Conservation (phyloP, 2,329 filamentous ascomycete species). For the Fusarium drepaniforme region DNA sequence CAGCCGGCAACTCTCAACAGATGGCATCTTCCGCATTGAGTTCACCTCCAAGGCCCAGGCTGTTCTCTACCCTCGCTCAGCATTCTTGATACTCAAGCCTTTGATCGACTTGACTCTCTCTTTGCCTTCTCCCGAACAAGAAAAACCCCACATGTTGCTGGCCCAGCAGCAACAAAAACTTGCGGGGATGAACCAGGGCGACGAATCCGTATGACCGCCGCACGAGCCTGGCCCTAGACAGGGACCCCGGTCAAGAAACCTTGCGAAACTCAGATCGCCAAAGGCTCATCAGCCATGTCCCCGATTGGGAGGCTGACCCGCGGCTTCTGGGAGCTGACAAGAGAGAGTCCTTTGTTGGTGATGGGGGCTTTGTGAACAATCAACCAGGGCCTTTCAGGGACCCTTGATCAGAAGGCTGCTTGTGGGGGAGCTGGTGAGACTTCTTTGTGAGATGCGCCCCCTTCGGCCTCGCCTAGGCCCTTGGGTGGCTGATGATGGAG, state of each 20-base stretch:
- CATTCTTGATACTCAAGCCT: constrained; percentile 4
- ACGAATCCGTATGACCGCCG: constrained; percentile 40
- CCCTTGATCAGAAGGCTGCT: neutral
- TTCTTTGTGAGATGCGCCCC: neutral
- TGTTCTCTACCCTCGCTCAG: neutral
- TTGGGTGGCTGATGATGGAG: constrained; percentile 31
- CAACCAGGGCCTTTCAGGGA: constrained; percentile 2
- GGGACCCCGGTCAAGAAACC: constrained; percentile 31
- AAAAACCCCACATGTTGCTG: constrained; percentile 29
- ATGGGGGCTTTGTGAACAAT: constrained; percentile 9
- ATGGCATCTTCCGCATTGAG: neutral
- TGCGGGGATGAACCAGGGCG: constrained; percentile 42
- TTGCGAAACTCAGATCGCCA: constrained; percentile 34
- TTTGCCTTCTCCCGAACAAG: constrained; percentile 10
- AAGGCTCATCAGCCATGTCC: constrained; percentile 25
- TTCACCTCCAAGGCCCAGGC: neutral
- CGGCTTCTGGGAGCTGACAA: constrained; percentile 17
- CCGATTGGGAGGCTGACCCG: constrained; percentile 19
- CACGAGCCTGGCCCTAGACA: constrained; percentile 40
- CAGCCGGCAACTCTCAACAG: neutral
- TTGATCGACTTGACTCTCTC: constrained; percentile 18
- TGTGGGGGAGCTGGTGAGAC: constrained; percentile 8
- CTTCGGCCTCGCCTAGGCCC: constrained; percentile 30
- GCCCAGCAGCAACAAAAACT: constrained; percentile 9
- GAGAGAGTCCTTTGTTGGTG: constrained; percentile 10